Evolutionary conservation across 768 basidiomycete species (phyloP).

Genomic region (Lactarius hatsudake): DNA sequence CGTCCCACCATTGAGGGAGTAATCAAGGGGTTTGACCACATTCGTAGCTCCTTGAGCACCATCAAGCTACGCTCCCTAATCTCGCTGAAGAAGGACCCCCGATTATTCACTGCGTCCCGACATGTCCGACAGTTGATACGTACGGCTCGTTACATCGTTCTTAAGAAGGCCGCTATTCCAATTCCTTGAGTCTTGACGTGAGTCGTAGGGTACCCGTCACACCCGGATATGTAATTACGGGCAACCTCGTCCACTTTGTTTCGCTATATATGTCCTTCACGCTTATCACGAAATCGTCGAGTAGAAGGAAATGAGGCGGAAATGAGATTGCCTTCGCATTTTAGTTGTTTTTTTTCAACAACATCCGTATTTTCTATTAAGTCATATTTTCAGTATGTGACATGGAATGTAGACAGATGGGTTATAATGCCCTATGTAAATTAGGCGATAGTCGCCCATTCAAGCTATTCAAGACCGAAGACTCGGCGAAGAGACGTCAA

Average conservation of each 20-base stretch:
- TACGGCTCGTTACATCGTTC: background rate
- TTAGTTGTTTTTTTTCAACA: no score
- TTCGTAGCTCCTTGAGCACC: slow-evolving; percentile 2
- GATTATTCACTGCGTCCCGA: slow-evolving; percentile 6
- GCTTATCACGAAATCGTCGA: no score
- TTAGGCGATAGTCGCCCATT: background rate
- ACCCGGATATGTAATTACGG: no score
- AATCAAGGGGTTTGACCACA: slow-evolving; percentile 2
- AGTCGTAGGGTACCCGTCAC: background rate
- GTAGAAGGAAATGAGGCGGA: no score
- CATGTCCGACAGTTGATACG: slow-evolving; percentile 7
- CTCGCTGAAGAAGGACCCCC: slow-evolving; percentile 8
- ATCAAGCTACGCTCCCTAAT: slow-evolving; percentile 15
- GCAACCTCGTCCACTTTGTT: no score
- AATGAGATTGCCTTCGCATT: no score
- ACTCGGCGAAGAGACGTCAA: background rate
- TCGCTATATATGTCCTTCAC: no score
- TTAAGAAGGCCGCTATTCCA: slow-evolving; percentile 9
- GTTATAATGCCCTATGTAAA: no score
- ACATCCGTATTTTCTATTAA: no score
- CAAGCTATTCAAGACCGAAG: background rate
- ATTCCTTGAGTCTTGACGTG: background rate
- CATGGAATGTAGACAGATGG: no score
- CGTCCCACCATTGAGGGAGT: slow-evolving; percentile 33
- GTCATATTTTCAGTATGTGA: no score